Evolutionary conservation across 176 grass and related monocot species (phyloP), one percentile per base, ranked within the genome.

Genomic region (Alopecurus myosuroides): DNA sequence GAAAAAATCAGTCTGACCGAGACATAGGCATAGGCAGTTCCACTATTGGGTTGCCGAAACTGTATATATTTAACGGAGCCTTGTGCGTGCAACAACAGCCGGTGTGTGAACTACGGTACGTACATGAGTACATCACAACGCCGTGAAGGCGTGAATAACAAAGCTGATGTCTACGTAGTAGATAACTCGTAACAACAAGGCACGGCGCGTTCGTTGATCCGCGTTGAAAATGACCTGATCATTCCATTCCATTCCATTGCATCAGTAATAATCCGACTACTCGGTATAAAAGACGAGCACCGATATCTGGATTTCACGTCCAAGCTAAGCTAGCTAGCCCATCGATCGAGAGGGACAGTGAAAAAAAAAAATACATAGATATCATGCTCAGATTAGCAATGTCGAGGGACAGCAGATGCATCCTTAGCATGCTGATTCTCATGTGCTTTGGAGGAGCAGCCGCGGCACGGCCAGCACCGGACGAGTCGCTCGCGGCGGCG

Each of bases 281-380:
- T 45, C 14, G 6, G 23, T 73, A 88, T 77, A 77, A 88, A 88
- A 62, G 7, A 4, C 15, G 40, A 83, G 39, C 25, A 46, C n/a
- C 22, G 30, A 77, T 52, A 31, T 15, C 5, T n/a, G 3, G 63
- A 67, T 36, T 42, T 29, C 79, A 50, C 49, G 3, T 31, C 30
- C 37, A 66, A 46, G 26, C 25, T 49, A 66, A 46, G 26, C 25
- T 49, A 31, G 1, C 26, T 30, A 22, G 19, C 29, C 1, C 4
- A 68, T 62, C 15, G 14, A 20, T 20, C 15, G 0, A 30, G 72
- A 50, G 18, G 18, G 72, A 51, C 31, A 35, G 30, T 35, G 31
- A 50, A 31, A 48, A 11, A 50, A 31, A 48, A 11, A 74, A 28
- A 14, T 17, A 13, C 15, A 0, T 26, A 9, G 4, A 26, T 11